Percentiles rank a stretch among this genome's conserved stretches.
phyloP scores from a whole-genome alignment of 345 rosid genomes.

The Kandelia obovata region DNA sequence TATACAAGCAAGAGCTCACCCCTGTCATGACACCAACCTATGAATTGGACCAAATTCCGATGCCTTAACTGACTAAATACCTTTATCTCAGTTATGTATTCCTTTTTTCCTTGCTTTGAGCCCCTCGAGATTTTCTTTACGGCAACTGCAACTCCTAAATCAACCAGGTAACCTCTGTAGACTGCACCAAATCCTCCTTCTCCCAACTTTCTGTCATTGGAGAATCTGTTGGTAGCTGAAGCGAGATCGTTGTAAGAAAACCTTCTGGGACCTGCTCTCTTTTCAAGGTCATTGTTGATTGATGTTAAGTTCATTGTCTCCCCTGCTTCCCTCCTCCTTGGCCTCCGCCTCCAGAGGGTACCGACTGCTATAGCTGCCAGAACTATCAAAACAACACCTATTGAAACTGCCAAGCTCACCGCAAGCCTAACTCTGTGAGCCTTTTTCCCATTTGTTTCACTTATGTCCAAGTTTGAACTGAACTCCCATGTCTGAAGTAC shows the following conservation, averaged over 20 bases:
- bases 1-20: conserved; percentile 32
- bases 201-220: conserved; percentile 29
- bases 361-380: neutral
- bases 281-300: conserved; percentile 39
- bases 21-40: conserved; percentile 43
- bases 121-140: conserved; percentile 39
- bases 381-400: conserved; percentile 7
- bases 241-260: conserved; percentile 31
- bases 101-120: conserved; percentile 34
- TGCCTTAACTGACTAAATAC: conserved; percentile 38
- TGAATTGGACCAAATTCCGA: conserved; percentile 38
- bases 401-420: conserved; percentile 19
- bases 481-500: conserved; percentile 40
- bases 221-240: conserved; percentile 35
- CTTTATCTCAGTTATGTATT: conserved; percentile 41
- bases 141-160: conserved; percentile 28
- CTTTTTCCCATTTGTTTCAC: neutral
- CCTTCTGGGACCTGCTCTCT: conserved; percentile 37
- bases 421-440: neutral
- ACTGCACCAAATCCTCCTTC: conserved; percentile 49
- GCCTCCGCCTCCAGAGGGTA: conserved; percentile 13
- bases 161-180: conserved; percentile 29
- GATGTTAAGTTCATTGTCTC: conserved; percentile 15
- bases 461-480: conserved; percentile 24
- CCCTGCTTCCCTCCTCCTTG: neutral